Evolutionary conservation across 2,329 filamentous ascomycete genomes (phyloP).

Genomic region (Cryphonectria parasitica): DNA sequence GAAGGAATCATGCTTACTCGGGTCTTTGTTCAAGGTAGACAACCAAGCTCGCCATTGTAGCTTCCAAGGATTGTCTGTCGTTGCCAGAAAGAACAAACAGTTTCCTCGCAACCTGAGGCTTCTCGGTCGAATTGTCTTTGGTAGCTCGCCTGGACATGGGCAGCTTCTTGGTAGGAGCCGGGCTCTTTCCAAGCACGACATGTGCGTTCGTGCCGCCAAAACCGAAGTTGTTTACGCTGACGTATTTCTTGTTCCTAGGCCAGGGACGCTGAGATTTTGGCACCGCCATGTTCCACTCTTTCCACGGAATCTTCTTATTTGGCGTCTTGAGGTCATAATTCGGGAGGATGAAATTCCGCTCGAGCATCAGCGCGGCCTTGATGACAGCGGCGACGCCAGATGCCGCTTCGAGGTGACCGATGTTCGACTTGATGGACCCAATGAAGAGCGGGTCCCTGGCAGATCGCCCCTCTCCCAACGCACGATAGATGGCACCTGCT

Average conservation of each 20-base stretch:
- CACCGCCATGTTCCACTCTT: slow-evolving; percentile 55
- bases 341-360: slow-evolving; percentile 53
- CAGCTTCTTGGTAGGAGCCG: slow-evolving; percentile 39
- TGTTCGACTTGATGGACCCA: slow-evolving; percentile 44
- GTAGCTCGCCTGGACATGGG: slow-evolving; percentile 31
- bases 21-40: slow-evolving; percentile 48
- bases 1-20: slow-evolving; percentile 31
- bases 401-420: slow-evolving; percentile 55
- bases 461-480: slow-evolving; percentile 37
- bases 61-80: slow-evolving; percentile 43
- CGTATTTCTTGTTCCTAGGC: slow-evolving; percentile 52
- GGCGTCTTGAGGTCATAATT: slow-evolving; percentile 54
- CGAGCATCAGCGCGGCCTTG: slow-evolving; percentile 56
- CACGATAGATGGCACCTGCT: slow-evolving; percentile 44
- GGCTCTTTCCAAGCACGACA: slow-evolving; percentile 44
- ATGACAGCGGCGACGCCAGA: slow-evolving; percentile 56
- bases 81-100: slow-evolving; percentile 50
- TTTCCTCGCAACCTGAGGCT: slow-evolving; percentile 38
- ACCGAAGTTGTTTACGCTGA: slow-evolving; percentile 55
- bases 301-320: slow-evolving; percentile 53
- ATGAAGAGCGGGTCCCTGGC: slow-evolving; percentile 37
- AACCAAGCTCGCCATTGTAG: slow-evolving; percentile 44
- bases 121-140: slow-evolving; percentile 37
- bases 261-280: slow-evolving; percentile 49
- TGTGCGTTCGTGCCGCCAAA: slow-evolving; percentile 53